Conservation (phyloP, 2,329 filamentous ascomycete genomes). For the Clonostachys chloroleuca region DNA sequence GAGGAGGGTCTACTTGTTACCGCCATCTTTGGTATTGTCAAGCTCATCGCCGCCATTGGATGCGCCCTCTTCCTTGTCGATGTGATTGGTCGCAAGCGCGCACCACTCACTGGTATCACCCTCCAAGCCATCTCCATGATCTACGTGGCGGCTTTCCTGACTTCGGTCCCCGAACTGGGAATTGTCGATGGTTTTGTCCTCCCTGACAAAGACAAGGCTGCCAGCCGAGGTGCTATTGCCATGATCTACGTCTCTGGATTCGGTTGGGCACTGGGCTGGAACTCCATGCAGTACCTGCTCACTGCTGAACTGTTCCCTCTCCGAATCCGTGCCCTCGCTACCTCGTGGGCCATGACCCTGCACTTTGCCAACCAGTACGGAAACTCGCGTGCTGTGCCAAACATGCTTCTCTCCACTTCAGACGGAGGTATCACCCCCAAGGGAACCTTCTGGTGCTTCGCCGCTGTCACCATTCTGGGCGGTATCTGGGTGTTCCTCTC, state of each 20-base stretch:
- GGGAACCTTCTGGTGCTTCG: slow-evolving; percentile 77
- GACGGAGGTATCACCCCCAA: slow-evolving; percentile 47
- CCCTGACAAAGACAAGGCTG: slow-evolving; percentile 39
- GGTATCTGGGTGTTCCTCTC: slow-evolving; percentile 68
- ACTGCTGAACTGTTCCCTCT: slow-evolving; percentile 76
- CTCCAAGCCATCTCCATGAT: slow-evolving; percentile 58
- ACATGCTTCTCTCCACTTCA: slow-evolving; percentile 56
- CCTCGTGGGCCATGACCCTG: slow-evolving; percentile 70
- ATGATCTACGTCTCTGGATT: slow-evolving; percentile 69
- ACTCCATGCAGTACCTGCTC: slow-evolving; percentile 73
- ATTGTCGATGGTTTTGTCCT: slow-evolving; percentile 11
- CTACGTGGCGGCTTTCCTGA: slow-evolving; percentile 59
- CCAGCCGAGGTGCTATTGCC: slow-evolving; percentile 63
- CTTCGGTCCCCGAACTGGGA: slow-evolving; percentile 55
- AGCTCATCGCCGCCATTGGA: slow-evolving; percentile 60
- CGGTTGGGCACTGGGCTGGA: slow-evolving; percentile 71
- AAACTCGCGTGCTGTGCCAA: slow-evolving; percentile 69
- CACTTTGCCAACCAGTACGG: slow-evolving; percentile 80
- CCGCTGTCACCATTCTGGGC: slow-evolving; percentile 62
- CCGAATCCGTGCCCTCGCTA: slow-evolving; percentile 66
- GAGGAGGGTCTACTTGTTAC: slow-evolving; percentile 69
- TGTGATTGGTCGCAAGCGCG: slow-evolving; percentile 69
- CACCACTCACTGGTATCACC: slow-evolving; percentile 55
- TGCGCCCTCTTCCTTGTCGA: slow-evolving; percentile 79
- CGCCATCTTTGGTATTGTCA: slow-evolving; percentile 72